Percentiles rank a stretch among this genome's conserved stretches.
These are phyloP conservation scores for Ophiostoma populinum DNA, from an alignment of 2,329 filamentous ascomycete genomes.

Conservation along the genomic window DNA sequence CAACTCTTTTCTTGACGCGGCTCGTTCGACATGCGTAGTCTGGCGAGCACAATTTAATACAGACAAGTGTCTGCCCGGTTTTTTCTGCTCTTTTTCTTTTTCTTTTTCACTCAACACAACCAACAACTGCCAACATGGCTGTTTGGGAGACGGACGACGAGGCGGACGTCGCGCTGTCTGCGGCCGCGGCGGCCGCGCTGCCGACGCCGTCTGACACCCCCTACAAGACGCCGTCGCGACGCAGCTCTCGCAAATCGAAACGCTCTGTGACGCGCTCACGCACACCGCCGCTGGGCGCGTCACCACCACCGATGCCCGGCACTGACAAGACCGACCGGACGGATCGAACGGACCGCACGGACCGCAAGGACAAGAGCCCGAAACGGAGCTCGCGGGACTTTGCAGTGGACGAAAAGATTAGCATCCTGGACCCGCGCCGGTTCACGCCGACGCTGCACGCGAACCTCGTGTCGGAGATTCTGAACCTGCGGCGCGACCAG, in stretches of 20 bases:
- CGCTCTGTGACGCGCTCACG: conserved; percentile 49
- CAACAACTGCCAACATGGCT: conserved; percentile 25
- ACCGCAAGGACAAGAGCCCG: conserved; percentile 26
- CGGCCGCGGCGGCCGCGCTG: conserved; percentile 27
- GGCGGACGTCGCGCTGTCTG: conserved; percentile 31
- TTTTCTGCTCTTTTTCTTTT: no score
- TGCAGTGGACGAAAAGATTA: conserved; percentile 48
- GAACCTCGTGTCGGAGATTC: conserved; percentile 84
- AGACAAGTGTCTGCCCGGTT: conserved; percentile 3
- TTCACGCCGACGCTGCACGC: conserved; percentile 94
- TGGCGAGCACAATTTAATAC: neutral
- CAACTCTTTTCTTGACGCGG: neutral
- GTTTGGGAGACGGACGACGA: conserved; percentile 49
- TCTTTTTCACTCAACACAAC: no score
- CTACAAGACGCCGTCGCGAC: conserved; percentile 55
- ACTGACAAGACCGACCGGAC: conserved; percentile 25
- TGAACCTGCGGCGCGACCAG: conserved; percentile 70
- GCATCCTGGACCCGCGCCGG: conserved; percentile 69
- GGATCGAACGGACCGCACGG: conserved; percentile 24
- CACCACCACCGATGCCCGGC: conserved; percentile 33
- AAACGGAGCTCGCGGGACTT: conserved; percentile 42
- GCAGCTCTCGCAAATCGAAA: conserved; percentile 40
- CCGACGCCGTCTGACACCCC: conserved; percentile 57
- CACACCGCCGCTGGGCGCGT: conserved; percentile 44
- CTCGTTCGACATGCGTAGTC: conserved; percentile 8